Percentiles rank a stretch among this genome's conserved stretches.
phyloP scores from a whole-genome alignment of 305 asterid genomes.

The Rubia occidens region DNA sequence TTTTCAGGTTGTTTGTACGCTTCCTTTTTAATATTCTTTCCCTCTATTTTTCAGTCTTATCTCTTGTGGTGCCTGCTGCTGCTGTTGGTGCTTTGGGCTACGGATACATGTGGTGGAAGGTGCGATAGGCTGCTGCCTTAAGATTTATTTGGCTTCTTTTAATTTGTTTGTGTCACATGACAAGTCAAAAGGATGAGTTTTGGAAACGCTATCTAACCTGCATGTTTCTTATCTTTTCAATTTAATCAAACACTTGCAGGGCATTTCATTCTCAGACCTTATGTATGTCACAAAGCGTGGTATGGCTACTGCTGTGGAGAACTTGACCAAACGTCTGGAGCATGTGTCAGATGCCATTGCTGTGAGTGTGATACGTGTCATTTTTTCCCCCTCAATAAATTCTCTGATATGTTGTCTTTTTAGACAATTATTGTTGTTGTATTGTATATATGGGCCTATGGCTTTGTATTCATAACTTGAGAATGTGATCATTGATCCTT shows the following conservation, averaged over 20 bases:
- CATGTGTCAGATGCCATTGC: slow-evolving; percentile 77
- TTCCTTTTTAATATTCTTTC: slow-evolving; percentile 11
- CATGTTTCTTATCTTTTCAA: background rate
- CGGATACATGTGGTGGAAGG: slow-evolving; percentile 99
- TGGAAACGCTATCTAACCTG: background rate
- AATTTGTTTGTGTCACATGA: background rate
- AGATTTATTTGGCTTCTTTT: slow-evolving; percentile 3
- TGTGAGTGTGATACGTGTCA: slow-evolving; percentile 37
- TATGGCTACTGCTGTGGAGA: slow-evolving; percentile 75
- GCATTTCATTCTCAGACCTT: slow-evolving; percentile 72
- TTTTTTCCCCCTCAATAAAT: background rate
- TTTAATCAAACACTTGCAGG: slow-evolving; percentile 28
- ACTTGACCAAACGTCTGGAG: slow-evolving; percentile 71
- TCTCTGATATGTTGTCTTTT: background rate
- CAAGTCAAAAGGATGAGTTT: background rate
- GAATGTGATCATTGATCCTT: slow-evolving; percentile 1
- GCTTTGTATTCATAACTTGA: background rate
- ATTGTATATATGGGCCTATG: too few species aligned
- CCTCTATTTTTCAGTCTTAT: slow-evolving; percentile 31
- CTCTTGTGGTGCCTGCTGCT: slow-evolving; percentile 62
- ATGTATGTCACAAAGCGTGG: slow-evolving; percentile 75
- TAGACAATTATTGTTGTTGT: background rate
- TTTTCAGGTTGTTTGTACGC: background rate
- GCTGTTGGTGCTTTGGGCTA: slow-evolving; percentile 75
- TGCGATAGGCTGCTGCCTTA: slow-evolving; percentile 17